These are phyloP conservation scores for Tetraselmis chui DNA, from an alignment of 139 green algal species.

Conservation along the genomic window DNA sequence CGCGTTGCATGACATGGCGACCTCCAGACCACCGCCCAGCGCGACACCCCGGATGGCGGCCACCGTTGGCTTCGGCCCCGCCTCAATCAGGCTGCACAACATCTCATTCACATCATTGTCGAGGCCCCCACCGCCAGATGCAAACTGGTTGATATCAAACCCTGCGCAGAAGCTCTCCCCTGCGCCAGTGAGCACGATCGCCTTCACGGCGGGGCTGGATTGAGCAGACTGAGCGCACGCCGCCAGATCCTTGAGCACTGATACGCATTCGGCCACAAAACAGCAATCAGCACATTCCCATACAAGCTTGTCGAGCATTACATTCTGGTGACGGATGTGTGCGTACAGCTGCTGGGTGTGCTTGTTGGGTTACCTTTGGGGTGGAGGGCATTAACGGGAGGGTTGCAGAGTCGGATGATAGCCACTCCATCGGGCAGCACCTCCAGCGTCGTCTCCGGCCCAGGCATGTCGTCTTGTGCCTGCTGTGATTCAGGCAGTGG, in stretches of 20 bases:
- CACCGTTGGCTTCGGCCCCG: constrained; percentile 83
- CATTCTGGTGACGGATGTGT: no score
- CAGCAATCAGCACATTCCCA: no score
- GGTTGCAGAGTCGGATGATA: constrained; percentile 82
- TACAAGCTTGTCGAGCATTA: no score
- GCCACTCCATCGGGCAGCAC: constrained; percentile 65
- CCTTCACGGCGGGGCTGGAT: constrained; percentile 52
- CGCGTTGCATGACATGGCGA: constrained; percentile 86
- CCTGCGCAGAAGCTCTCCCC: constrained; percentile 83
- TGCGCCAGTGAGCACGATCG: constrained; percentile 82
- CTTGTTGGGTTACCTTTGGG: constrained; percentile 62
- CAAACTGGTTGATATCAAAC: constrained; percentile 86
- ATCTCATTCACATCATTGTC: constrained; percentile 58
- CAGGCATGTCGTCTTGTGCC: not conserved
- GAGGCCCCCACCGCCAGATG: constrained; percentile 48
- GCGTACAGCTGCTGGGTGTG: no score
- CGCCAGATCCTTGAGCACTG: not conserved
- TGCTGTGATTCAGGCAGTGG: no score
- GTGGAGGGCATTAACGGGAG: constrained; percentile 93
- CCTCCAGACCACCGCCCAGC: constrained; percentile 88
- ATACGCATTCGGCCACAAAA: not conserved
- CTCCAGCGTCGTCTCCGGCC: constrained; percentile 4
- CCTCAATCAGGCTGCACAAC: constrained; percentile 67
- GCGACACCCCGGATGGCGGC: constrained; percentile 77
- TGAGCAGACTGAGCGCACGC: constrained; percentile 44